Conservation (phyloP, 192 early-diverging fungal genomes). For the Chytriomyces sp. region DNA sequence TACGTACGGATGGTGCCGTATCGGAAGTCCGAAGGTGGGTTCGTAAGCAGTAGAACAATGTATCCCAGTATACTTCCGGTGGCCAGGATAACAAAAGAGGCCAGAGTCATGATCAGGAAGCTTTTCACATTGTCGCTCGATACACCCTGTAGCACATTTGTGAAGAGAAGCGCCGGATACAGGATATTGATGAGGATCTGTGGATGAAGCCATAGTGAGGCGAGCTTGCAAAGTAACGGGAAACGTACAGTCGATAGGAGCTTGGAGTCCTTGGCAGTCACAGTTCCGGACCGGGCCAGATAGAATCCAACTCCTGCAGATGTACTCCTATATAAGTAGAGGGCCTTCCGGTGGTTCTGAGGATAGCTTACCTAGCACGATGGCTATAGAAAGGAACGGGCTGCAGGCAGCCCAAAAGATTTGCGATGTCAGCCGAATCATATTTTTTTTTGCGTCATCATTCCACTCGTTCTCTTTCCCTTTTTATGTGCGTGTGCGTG, state of each 20-base stretch:
- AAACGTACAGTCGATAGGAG: slow-evolving; percentile 61
- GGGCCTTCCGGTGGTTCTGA: background rate
- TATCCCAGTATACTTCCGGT: slow-evolving; percentile 2
- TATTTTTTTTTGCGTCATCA: too few species aligned
- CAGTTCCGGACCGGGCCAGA: background rate
- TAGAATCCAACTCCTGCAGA: slow-evolving; percentile 16
- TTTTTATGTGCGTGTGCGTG: too few species aligned
- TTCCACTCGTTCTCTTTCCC: too few species aligned
- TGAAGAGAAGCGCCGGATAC: slow-evolving; percentile 41
- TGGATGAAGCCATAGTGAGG: background rate
- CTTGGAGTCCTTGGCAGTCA: slow-evolving; percentile 49
- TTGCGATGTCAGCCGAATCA: too few species aligned
- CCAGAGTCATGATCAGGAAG: slow-evolving; percentile 30
- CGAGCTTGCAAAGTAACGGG: slow-evolving; percentile 16
- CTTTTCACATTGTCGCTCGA: slow-evolving; percentile 12
- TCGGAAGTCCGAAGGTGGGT: slow-evolving; percentile 27
- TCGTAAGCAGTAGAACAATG: slow-evolving; percentile 17
- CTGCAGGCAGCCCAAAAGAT: slow-evolving; percentile 22
- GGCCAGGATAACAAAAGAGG: slow-evolving; percentile 10
- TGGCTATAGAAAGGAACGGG: background rate
- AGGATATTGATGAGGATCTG: slow-evolving; percentile 35
- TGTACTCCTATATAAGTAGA: background rate
- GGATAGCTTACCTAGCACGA: background rate
- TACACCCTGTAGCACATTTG: slow-evolving; percentile 33
- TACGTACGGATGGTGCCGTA: slow-evolving; percentile 25